Evolutionary conservation across 2,329 filamentous ascomycete species (phyloP).

Genomic region (Cytospora leucostoma): DNA sequence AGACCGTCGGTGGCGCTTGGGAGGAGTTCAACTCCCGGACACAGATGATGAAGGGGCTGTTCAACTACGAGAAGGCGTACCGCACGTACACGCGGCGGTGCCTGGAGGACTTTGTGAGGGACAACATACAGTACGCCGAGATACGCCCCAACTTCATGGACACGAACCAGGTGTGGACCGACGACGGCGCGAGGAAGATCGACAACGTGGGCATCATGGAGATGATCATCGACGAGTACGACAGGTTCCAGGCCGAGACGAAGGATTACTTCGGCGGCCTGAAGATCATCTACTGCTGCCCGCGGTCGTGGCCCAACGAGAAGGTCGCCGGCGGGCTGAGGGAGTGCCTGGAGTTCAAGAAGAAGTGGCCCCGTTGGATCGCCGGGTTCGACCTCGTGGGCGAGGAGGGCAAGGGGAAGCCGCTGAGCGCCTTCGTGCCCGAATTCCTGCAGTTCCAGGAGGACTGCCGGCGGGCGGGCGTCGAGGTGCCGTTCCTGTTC

Average conservation of each 20-base stretch:
- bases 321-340: constrained; percentile 50
- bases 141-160: constrained; percentile 61
- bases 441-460: constrained; percentile 52
- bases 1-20: constrained; percentile 55
- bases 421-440: constrained; percentile 51
- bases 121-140: constrained; percentile 63
- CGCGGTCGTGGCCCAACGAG: constrained; percentile 51
- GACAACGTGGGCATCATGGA: constrained; percentile 53
- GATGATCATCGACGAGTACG: constrained; percentile 51
- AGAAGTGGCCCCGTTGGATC: constrained; percentile 51
- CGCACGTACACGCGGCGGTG: constrained; percentile 55
- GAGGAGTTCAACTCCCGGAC: constrained; percentile 55
- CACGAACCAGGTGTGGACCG: constrained; percentile 51
- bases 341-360: constrained; percentile 57
- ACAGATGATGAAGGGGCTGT: constrained; percentile 61
- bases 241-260: constrained; percentile 39
- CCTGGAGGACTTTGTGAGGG: constrained; percentile 56
- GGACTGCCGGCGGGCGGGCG: constrained; percentile 43
- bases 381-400: constrained; percentile 63
- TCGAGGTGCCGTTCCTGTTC: constrained; percentile 37
- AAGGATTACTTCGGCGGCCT: constrained; percentile 51
- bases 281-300: constrained; percentile 63
- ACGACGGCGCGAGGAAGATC: constrained; percentile 49
- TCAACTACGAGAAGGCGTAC: constrained; percentile 60
- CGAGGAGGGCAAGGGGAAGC: constrained; percentile 56